Percentiles rank a stretch among this genome's conserved stretches.
phyloP scores from a whole-genome alignment of 345 rosid genomes.

The Moricandia moricandioides region DNA sequence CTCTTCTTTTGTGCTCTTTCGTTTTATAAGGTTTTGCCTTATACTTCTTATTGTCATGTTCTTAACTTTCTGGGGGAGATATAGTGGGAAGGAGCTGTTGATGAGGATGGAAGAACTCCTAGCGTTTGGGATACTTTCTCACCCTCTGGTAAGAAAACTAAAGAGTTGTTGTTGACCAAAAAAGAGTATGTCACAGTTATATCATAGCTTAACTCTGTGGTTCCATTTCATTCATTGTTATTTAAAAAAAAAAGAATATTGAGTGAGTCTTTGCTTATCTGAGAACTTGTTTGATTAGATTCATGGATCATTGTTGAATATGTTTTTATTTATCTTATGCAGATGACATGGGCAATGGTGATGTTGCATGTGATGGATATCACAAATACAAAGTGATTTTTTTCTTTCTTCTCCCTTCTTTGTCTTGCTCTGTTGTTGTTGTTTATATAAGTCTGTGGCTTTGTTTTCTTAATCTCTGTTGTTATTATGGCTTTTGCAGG shows the following conservation, averaged over 20 bases:
- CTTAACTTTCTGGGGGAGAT: background rate
- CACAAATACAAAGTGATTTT: constrained; percentile 57
- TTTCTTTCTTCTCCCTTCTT: background rate
- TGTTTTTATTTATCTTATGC: background rate
- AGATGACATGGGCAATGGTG: constrained; percentile 43
- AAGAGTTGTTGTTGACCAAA: background rate
- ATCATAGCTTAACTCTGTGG: background rate
- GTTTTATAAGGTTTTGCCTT: background rate
- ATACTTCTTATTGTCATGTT: background rate
- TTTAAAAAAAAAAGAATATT: background rate
- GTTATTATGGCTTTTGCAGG: constrained; percentile 37
- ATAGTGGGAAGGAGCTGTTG: constrained; percentile 46
- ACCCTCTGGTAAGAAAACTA: constrained; percentile 36
- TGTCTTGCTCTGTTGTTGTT: background rate
- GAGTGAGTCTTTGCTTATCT: background rate
- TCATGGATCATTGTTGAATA: background rate
- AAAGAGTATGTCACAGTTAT: background rate
- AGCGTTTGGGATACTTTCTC: constrained; percentile 62
- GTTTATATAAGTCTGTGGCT: background rate
- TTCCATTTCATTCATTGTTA: background rate
- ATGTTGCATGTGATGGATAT: constrained; percentile 55
- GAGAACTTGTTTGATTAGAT: background rate
- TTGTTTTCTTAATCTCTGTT: background rate
- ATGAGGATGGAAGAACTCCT: constrained; percentile 55
- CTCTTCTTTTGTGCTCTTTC: background rate